Evolutionary conservation across 1,284 basidiomycete species (phyloP).

Genomic region (Heterobasidion occidentale): DNA sequence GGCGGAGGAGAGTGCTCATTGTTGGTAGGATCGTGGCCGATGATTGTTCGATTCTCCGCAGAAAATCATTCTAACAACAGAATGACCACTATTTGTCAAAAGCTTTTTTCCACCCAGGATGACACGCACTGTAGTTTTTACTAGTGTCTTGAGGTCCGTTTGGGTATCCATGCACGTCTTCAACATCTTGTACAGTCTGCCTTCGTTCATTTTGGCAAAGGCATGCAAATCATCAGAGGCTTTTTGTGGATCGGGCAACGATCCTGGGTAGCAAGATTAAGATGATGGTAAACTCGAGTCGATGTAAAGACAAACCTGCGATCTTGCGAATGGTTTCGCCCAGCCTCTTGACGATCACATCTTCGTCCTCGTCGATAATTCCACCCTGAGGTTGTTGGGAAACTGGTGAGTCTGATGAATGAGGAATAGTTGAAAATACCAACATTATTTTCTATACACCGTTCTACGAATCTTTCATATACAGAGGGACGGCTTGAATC

Average conservation of each 20-base stretch:
- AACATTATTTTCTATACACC: conserved; percentile 78
- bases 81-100: too few relatives aligned
- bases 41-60: conserved; percentile 67
- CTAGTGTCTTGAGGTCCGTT: conserved; percentile 73
- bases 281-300: conserved; percentile 12
- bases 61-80: conserved; percentile 60
- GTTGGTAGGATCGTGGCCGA: conserved; percentile 58
- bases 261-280: conserved; percentile 23
- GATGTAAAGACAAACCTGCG: conserved; percentile 36
- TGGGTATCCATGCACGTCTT: conserved; percentile 78
- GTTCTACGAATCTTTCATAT: conserved; percentile 58
- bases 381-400: conserved; percentile 55
- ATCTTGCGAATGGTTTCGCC: conserved; percentile 48
- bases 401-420: neutral
- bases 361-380: conserved; percentile 75
- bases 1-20: conserved; percentile 67
- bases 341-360: conserved; percentile 48
- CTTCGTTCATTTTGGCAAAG: conserved; percentile 87
- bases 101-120: neutral
- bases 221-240: conserved; percentile 71
- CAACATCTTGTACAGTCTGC: conserved; percentile 78
- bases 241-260: conserved; percentile 67
- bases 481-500: conserved; percentile 52
- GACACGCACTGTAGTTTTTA: conserved; percentile 66
- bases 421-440: conserved; percentile 19